These are phyloP conservation scores for Atkinsonella texensis DNA, from an alignment of 2,329 filamentous ascomycete species.

Conservation along the genomic window DNA sequence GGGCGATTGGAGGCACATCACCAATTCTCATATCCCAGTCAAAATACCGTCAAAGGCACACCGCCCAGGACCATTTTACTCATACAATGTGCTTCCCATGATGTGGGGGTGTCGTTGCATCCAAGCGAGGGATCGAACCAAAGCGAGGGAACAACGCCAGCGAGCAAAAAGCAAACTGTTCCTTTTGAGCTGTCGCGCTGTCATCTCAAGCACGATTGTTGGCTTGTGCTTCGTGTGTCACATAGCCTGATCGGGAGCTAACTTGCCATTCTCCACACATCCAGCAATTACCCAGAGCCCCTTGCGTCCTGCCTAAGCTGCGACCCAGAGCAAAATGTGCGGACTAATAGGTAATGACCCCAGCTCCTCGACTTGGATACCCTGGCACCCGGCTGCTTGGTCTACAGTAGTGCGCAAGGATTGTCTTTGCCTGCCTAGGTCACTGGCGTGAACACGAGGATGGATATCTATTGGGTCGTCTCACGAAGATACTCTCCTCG, in stretches of 20 bases:
- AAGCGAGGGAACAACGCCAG: neutral
- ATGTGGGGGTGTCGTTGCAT: neutral
- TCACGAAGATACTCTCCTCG: constrained; percentile 1
- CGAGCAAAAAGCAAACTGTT: neutral
- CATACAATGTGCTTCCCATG: neutral
- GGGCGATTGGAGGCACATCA: neutral
- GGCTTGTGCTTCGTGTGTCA: neutral
- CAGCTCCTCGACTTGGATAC: neutral
- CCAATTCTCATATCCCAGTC: neutral
- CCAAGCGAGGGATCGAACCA: neutral
- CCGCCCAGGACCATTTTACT: neutral
- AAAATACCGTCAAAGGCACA: neutral
- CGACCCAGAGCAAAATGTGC: neutral
- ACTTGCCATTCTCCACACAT: neutral
- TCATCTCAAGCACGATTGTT: neutral
- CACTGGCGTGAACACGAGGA: constrained; percentile 2
- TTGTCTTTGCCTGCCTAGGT: neutral
- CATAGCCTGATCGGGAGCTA: neutral
- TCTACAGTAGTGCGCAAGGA: neutral
- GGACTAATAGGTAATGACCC: neutral
- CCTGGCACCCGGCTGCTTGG: neutral
- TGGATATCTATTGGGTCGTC: neutral
- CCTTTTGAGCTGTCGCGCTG: neutral
- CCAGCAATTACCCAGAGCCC: neutral
- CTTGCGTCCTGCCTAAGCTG: neutral